Evolutionary conservation across 345 rosid species (phyloP).

Genomic region (Populus pruinosa): DNA sequence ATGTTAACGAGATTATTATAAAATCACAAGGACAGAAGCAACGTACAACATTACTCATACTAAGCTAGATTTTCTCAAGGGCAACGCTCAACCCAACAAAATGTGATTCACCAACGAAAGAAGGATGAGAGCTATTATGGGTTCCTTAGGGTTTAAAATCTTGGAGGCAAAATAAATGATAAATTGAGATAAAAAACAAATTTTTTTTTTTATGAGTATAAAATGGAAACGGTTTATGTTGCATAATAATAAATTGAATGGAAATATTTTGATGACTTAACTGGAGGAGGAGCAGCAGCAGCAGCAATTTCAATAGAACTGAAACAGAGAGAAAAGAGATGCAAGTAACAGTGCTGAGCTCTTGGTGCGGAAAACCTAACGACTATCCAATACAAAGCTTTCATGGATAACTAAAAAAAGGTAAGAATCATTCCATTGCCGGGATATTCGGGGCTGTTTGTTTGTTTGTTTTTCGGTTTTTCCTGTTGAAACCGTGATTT

Average conservation of each 20-base stretch:
- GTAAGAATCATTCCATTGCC: too few species aligned
- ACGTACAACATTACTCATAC: not conserved
- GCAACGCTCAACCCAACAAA: not conserved
- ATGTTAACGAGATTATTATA: not conserved
- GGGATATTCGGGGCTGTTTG: too few species aligned
- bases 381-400: too few species aligned
- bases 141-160: slow-evolving; percentile 1
- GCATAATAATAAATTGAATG: not conserved
- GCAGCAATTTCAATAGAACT: not conserved
- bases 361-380: not conserved
- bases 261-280: not conserved
- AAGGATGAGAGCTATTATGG: not conserved
- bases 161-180: not conserved
- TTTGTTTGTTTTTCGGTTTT: too few species aligned
- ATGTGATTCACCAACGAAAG: slow-evolving; percentile 1
- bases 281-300: not conserved
- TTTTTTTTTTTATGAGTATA: too few species aligned
- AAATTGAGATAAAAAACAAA: not conserved
- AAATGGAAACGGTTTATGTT: not conserved
- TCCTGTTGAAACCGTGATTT: too few species aligned
- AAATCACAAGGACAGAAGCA: not conserved
- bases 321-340: not conserved
- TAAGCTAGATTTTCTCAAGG: not conserved
- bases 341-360: not conserved
- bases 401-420: too few species aligned